Evolutionary conservation across 129 eudicot genomes (phyloP).

Genomic region (Apium graveolens): DNA sequence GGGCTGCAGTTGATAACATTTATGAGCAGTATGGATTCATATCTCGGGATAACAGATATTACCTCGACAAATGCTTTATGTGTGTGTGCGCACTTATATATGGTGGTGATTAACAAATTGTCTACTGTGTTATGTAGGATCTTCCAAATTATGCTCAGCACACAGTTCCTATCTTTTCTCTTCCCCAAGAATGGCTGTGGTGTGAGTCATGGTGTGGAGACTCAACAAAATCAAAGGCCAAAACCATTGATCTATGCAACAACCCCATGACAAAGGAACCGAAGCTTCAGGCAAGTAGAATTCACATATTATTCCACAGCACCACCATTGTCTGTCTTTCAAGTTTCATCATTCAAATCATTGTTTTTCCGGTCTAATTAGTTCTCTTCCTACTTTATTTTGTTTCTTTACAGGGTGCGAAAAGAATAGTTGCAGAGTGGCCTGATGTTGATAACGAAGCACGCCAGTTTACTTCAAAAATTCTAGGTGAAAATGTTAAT

Average conservation of each 20-base stretch:
- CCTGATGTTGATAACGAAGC: slow-evolving; percentile 90
- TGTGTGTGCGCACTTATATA: neutral
- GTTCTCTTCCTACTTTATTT: neutral
- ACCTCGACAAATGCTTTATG: neutral
- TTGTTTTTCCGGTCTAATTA: neutral
- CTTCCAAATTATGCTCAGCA: slow-evolving; percentile 97
- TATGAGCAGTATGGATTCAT: neutral
- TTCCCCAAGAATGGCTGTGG: slow-evolving; percentile 99
- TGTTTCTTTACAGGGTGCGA: slow-evolving; percentile 58
- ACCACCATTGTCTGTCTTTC: neutral
- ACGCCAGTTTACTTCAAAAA: slow-evolving; percentile 67
- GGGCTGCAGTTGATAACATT: neutral
- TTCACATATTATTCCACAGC: neutral
- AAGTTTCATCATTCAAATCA: neutral
- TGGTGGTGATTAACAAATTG: neutral
- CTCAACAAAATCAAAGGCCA: slow-evolving; percentile 77
- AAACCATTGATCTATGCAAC: slow-evolving; percentile 95
- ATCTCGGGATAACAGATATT: neutral
- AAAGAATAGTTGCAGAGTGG: slow-evolving; percentile 91
- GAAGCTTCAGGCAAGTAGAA: slow-evolving; percentile 73
- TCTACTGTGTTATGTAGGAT: slow-evolving; percentile 43
- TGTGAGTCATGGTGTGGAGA: slow-evolving; percentile 99
- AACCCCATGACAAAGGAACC: slow-evolving; percentile 99
- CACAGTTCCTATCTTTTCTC: slow-evolving; percentile 84
- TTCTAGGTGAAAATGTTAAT: slow-evolving; percentile 52